A percentile compares a stretch with the other conserved stretches of the same genome.
These are phyloP conservation scores for Xylogone sp. DNA, from an alignment of 2,329 filamentous ascomycete species.

Conservation along the genomic window DNA sequence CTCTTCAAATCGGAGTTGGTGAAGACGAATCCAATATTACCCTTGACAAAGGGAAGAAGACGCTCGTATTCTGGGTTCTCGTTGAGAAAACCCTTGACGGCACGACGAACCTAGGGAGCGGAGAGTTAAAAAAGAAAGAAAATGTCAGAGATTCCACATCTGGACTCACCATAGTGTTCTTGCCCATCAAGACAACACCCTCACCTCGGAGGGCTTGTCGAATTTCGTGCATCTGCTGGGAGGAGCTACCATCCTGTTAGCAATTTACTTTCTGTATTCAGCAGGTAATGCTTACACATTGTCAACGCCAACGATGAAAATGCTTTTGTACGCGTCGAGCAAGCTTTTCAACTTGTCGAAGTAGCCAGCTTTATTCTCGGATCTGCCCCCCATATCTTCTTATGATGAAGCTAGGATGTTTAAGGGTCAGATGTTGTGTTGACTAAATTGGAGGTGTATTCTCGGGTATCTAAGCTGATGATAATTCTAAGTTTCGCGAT, in stretches of 20 bases:
- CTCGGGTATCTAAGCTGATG: slow-evolving; percentile 9
- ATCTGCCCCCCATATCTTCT: slow-evolving; percentile 99
- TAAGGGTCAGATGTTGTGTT: slow-evolving; percentile 66
- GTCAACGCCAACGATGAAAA: slow-evolving; percentile 97
- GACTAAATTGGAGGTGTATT: slow-evolving; percentile 17
- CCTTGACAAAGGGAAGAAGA: slow-evolving; percentile 91
- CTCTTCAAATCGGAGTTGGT: slow-evolving; percentile 94
- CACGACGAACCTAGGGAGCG: slow-evolving; percentile 74
- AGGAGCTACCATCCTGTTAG: slow-evolving; percentile 65
- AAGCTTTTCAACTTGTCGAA: slow-evolving; percentile 99
- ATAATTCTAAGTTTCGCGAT: slow-evolving; percentile 4
- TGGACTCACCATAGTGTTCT: slow-evolving; percentile 92
- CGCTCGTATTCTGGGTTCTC: slow-evolving; percentile 98
- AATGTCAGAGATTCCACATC: background rate
- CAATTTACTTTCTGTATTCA: background rate
- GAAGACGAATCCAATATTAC: slow-evolving; percentile 99
- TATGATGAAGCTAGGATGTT: slow-evolving; percentile 95
- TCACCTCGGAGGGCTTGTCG: slow-evolving; percentile 84
- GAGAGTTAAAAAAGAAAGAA: slow-evolving; percentile 7
- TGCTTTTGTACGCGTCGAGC: slow-evolving; percentile 92
- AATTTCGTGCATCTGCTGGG: slow-evolving; percentile 99
- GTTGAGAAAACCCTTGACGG: slow-evolving; percentile 86
- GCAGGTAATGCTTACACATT: slow-evolving; percentile 52
- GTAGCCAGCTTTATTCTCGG: slow-evolving; percentile 90
- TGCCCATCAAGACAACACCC: slow-evolving; percentile 97